phyloP scores from a whole-genome alignment of 352 stramenopile species.

The Globisporangium radiosum region DNA sequence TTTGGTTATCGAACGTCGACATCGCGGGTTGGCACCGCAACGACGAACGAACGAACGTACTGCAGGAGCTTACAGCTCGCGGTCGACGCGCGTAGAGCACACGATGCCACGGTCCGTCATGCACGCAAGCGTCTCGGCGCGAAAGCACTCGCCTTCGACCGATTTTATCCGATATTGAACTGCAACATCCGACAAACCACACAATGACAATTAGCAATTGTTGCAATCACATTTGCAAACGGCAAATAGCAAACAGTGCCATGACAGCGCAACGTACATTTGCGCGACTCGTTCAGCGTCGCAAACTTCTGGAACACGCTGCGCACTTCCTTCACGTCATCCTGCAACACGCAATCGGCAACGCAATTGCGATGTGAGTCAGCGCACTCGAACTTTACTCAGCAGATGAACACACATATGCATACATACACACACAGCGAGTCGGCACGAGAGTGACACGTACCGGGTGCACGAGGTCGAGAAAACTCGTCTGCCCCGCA shows the following conservation, averaged over 20 bases:
- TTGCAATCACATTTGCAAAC: too few species aligned
- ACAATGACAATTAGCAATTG: background rate
- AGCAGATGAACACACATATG: background rate
- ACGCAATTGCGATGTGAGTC: constrained; percentile 1
- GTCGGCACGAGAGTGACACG: constrained; percentile 6
- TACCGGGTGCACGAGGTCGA: constrained; percentile 80
- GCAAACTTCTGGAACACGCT: constrained; percentile 59
- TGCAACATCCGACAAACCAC: constrained; percentile 17
- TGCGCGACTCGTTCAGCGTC: constrained; percentile 54
- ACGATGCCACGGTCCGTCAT: constrained; percentile 71
- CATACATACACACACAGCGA: constrained; percentile 1
- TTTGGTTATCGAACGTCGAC: background rate
- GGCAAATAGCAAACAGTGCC: too few species aligned
- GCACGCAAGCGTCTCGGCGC: constrained; percentile 63
- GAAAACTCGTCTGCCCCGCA: constrained; percentile 67
- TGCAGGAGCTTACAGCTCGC: constrained; percentile 29
- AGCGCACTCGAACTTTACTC: background rate
- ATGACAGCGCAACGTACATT: constrained; percentile 36
- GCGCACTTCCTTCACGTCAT: constrained; percentile 56
- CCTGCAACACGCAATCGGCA: constrained; percentile 13
- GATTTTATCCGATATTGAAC: constrained; percentile 83
- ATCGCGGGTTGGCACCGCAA: background rate
- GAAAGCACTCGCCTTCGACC: constrained; percentile 67
- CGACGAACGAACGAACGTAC: background rate
- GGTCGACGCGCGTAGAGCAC: constrained; percentile 72